These are phyloP conservation scores for Trichoderma koningiopsis DNA, from an alignment of 2,329 filamentous ascomycete species.

Conservation along the genomic window DNA sequence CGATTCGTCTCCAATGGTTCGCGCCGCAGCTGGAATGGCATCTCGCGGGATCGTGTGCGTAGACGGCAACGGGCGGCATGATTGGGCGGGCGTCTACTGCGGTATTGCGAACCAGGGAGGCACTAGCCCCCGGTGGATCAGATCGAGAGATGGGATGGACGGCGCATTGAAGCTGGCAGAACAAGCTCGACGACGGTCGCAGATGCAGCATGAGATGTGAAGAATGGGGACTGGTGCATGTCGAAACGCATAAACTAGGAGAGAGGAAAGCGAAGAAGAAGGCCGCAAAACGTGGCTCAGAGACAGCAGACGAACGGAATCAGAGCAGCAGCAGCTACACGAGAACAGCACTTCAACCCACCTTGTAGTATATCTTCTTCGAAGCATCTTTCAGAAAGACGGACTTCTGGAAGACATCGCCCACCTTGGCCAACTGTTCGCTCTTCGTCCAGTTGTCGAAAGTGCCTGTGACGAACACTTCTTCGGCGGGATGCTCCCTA, in stretches of 20 bases:
- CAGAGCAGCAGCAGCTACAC: neutral
- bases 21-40: conserved; percentile 6
- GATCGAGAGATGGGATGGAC: conserved; percentile 10
- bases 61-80: conserved; percentile 11
- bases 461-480: conserved; percentile 93
- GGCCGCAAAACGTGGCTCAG: neutral
- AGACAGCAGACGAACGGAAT: neutral
- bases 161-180: conserved; percentile 8
- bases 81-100: conserved; percentile 16
- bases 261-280: neutral
- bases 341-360: conserved; percentile 47
- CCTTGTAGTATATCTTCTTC: conserved; percentile 93
- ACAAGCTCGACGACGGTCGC: conserved; percentile 15
- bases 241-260: neutral
- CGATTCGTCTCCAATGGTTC: conserved; percentile 11
- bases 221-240: neutral
- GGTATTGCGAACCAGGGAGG: conserved; percentile 8
- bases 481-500: conserved; percentile 81
- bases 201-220: neutral
- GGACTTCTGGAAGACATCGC: conserved; percentile 74
- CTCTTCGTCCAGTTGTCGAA: conserved; percentile 94
- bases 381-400: conserved; percentile 68
- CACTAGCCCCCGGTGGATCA: conserved; percentile 17
- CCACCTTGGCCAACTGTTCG: conserved; percentile 77
- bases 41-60: conserved; percentile 1